Base-by-base conservation (phyloP, 2,329 filamentous ascomycete genomes). In the Colletotrichum tamarilloi region DNA sequence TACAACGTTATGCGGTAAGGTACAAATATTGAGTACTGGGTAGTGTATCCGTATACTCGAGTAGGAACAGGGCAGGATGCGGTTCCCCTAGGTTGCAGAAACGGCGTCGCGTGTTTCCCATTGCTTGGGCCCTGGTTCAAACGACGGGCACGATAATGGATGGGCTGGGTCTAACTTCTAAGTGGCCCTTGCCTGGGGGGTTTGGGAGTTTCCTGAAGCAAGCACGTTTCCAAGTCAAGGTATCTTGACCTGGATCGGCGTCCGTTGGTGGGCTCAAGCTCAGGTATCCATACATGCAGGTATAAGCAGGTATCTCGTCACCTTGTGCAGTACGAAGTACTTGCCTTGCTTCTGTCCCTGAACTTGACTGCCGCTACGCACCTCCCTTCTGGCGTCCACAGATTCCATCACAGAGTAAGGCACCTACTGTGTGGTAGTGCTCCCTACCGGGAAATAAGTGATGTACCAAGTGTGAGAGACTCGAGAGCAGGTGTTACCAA, bases 201-300 rank as follows among this genome's bases (percentile, higher is more conserved):
- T 14, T 14, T 14, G 42, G 60, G n/a, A 16, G 52, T 22, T 38
- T 68, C 26, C n/a, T 62, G 64, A 72, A 68, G 56, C 68, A 68
- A 62, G 64, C 64, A 57, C 68, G 68, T 68, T 68, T 72, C 64
- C 68, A 72, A 68, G 38, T 42, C 22, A 66, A 70, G 67, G 67
- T 66, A 59, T 55, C 67, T 53, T 8, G 62, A 70, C 67, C 62
- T 66, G 38, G 53, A 19, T 24, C 22, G 32, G 26, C 30, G n/a
- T 69, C 35, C 49, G 26, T n/a, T n/a, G 26, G 38, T 26, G 32
- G 28, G 49, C 32, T 62, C 22, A n/a, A 42, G 35, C n/a, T 42
- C 22, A 32, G 46, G 66, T 68, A 42, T 32, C 46, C n/a, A 19
- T 22, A 19, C 55, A 30, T 58, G 63, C 14, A 49, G 56, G 16